Conservation (phyloP, 164 flowering plant genomes). For the Tetrastigma voinierianum region DNA sequence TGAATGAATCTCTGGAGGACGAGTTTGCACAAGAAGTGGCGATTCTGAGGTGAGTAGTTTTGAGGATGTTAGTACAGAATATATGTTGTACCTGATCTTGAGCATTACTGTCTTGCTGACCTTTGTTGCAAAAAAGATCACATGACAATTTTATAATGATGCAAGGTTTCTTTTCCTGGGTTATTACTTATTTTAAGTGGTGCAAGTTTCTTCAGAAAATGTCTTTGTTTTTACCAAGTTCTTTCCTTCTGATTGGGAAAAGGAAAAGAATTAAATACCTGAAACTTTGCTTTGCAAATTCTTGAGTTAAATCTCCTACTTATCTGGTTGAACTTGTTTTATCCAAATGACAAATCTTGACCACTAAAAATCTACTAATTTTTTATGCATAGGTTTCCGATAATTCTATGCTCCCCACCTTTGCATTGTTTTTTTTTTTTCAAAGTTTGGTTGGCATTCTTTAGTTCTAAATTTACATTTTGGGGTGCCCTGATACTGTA, state of each 20-base stretch:
- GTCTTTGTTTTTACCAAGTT: no score
- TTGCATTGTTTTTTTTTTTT: background rate
- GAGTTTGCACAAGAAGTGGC: slow-evolving; percentile 90
- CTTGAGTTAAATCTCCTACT: no score
- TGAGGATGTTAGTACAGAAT: no score
- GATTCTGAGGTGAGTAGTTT: slow-evolving; percentile 61
- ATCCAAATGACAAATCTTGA: background rate
- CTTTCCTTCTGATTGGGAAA: no score
- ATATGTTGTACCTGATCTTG: no score
- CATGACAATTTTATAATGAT: no score
- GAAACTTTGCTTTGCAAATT: no score
- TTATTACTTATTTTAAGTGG: background rate
- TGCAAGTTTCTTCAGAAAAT: no score
- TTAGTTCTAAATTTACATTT: background rate
- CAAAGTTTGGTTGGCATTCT: background rate
- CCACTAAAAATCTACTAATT: background rate
- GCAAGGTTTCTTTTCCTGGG: background rate
- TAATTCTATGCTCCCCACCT: background rate
- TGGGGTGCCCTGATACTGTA: background rate
- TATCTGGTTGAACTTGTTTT: no score
- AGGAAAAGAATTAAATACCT: no score
- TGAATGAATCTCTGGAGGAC: slow-evolving; percentile 60
- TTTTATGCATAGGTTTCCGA: background rate
- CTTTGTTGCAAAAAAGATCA: background rate
- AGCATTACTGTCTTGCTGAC: background rate